Evolutionary conservation across 768 basidiomycete genomes (phyloP).

Genomic region (Trametes elegans): DNA sequence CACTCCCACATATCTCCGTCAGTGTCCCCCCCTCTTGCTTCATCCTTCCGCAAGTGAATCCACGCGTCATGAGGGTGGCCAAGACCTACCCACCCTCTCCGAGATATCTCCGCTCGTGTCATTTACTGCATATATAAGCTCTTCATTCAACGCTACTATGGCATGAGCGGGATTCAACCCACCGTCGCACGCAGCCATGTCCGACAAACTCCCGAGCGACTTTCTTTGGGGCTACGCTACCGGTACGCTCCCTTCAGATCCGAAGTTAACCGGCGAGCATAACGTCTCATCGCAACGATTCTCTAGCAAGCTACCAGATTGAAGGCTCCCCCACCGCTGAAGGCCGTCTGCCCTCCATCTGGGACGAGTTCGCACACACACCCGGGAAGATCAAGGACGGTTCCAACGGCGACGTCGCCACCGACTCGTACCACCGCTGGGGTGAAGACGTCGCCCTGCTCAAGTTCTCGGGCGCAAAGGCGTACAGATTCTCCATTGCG

Average conservation of each 20-base stretch:
- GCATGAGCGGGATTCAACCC: too few relatives aligned
- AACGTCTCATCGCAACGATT: not conserved
- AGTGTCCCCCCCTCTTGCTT: not conserved
- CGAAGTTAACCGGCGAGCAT: not conserved
- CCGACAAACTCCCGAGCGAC: slow-evolving; percentile 43
- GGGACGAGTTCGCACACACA: slow-evolving; percentile 48
- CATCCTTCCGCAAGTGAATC: not conserved
- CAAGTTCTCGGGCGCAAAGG: slow-evolving; percentile 44
- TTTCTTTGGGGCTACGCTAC: slow-evolving; percentile 74
- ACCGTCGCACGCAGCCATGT: too few relatives aligned
- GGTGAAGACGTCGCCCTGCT: slow-evolving; percentile 45
- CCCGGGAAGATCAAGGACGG: slow-evolving; percentile 45
- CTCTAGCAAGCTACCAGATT: slow-evolving; percentile 45
- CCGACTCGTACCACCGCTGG: slow-evolving; percentile 45
- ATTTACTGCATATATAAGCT: not conserved
- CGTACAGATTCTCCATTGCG: slow-evolving; percentile 51
- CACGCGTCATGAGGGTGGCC: slow-evolving; percentile 2
- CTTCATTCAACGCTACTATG: too few relatives aligned
- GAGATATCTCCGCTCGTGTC: slow-evolving; percentile 7
- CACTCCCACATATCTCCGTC: not conserved
- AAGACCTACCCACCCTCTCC: not conserved
- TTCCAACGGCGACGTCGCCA: slow-evolving; percentile 42
- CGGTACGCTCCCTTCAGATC: slow-evolving; percentile 35
- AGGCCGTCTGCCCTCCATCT: slow-evolving; percentile 42
- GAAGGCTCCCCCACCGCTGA: slow-evolving; percentile 43